Evolutionary conservation across 768 basidiomycete species (phyloP), one percentile per base, ranked within the genome.

Genomic region (Mycena rosella): DNA sequence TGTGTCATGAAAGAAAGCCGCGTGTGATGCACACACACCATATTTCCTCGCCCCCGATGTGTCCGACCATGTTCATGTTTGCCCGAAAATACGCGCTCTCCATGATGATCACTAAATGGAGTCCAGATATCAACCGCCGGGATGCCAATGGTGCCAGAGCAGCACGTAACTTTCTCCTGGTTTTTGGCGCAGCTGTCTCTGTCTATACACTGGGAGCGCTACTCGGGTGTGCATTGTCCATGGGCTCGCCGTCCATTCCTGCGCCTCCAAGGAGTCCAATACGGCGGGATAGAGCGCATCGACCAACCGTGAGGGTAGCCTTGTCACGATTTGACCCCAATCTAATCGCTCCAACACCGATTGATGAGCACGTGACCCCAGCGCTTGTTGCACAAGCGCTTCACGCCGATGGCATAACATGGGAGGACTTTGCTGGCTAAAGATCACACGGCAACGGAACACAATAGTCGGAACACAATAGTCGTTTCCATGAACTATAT

Each of bases 1-100:
- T 7, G 15, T 5, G 11, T 5, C 13, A 8, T 24, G 7, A 9
- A 30, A 22, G 29, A n/a, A 32, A 10, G 17, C 9, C n/a, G n/a
- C n/a, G n/a, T n/a, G n/a, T 15, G n/a, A n/a, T 9, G 15, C 10
- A 30, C 10, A 29, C 54, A 6, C 24, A 40, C 55, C 63, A 64
- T 34, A 64, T 64, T 10, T 63, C 61, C 36, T 64, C 63, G 17
- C 63, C 63, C 11, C 63, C 63, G 1, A 57, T 51, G 8, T 55
- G 44, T 3, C 63, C 63, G 17, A 36, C 14, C 54, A 64, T 56
- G 20, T 49, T n/a, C 54, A 64, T 56, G 20, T 49, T 56, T 5
- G 44, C 24, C 22, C n/a, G 5, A 24, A 64, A 56, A 51, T 51
- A 64, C 26, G 30, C 57, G 47, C 45, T 56, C 10, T 56, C 63